Evolutionary conservation across 2,329 filamentous ascomycete genomes (phyloP).

Genomic region (Venturiaceae sp.): DNA sequence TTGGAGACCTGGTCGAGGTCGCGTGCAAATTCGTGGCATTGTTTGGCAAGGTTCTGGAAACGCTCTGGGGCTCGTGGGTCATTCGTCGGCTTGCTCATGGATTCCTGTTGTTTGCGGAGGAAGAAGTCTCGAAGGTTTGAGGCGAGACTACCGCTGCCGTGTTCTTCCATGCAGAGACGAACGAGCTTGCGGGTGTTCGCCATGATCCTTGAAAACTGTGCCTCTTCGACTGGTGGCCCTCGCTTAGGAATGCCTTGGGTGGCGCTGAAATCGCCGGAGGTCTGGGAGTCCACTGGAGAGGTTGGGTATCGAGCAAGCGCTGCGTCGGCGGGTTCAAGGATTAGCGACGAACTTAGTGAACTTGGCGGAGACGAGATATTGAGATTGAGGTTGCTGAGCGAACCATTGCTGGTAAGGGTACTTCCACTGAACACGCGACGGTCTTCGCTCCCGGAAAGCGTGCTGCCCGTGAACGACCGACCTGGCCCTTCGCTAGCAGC

Average conservation of each 20-base stretch:
- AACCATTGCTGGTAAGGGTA: not conserved
- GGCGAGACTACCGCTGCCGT: not conserved
- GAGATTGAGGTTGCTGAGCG: not conserved
- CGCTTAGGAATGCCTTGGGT: not conserved
- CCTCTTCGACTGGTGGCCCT: not conserved
- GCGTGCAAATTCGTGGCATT: not conserved
- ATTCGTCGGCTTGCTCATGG: not conserved
- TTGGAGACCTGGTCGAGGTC: not conserved
- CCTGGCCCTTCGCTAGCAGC: not conserved
- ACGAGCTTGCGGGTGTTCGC: not conserved
- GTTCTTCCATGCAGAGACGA: not conserved
- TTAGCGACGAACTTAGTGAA: too few relatives aligned
- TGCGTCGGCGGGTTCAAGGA: not conserved
- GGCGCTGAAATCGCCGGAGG: not conserved
- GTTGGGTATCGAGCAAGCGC: not conserved
- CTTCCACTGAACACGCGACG: not conserved
- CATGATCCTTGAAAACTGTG: not conserved
- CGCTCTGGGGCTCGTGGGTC: not conserved
- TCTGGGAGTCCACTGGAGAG: not conserved
- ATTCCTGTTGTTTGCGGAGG: not conserved
- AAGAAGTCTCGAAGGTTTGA: not conserved
- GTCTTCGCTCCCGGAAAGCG: not conserved
- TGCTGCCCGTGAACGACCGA: not conserved
- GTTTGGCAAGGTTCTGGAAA: not conserved
- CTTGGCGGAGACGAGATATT: not conserved